Percentiles rank a stretch among this genome's conserved stretches.
Evolutionary conservation across 805 yeast genomes (phyloP).

Genomic region (Yarrowia sp.): DNA sequence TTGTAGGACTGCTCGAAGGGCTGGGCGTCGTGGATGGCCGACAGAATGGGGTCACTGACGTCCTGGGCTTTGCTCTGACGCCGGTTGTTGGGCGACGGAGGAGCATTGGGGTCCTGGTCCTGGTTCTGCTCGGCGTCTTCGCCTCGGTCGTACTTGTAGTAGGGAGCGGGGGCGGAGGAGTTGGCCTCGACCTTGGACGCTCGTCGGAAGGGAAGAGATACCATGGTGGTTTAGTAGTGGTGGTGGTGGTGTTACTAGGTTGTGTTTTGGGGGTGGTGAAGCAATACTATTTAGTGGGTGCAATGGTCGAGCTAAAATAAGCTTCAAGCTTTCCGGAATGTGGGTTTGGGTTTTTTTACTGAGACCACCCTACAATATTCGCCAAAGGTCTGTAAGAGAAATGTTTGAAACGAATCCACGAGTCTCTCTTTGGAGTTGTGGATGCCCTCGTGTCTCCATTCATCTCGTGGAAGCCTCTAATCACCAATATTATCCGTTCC

Average conservation of each 20-base stretch:
- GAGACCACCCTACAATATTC: background rate
- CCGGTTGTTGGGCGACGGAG: slow-evolving; percentile 36
- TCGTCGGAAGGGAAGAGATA: slow-evolving; percentile 28
- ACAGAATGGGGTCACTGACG: slow-evolving; percentile 75
- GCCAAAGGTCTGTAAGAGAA: too few species aligned
- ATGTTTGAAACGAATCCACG: too few species aligned
- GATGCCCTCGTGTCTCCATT: background rate
- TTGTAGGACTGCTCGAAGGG: slow-evolving; percentile 78
- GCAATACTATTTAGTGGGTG: slow-evolving; percentile 7
- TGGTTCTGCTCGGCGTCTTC: background rate
- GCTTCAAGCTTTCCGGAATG: slow-evolving; percentile 14
- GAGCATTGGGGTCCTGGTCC: slow-evolving; percentile 35
- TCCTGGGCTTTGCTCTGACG: slow-evolving; percentile 36
- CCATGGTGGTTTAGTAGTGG: slow-evolving; percentile 12
- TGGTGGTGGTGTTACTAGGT: background rate
- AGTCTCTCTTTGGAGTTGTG: too few species aligned
- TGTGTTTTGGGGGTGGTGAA: slow-evolving; percentile 12
- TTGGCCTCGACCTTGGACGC: slow-evolving; percentile 33
- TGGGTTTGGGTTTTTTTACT: slow-evolving; percentile 8
- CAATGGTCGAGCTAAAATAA: slow-evolving; percentile 11
- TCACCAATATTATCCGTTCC: slow-evolving; percentile 7
- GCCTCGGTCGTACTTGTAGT: slow-evolving; percentile 37
- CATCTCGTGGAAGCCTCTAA: too few species aligned
- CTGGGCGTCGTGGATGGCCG: slow-evolving; percentile 94
- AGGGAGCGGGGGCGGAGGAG: slow-evolving; percentile 36